Conservation (phyloP, 2,329 filamentous ascomycete species). For the Westerdykella aurantiaca region DNA sequence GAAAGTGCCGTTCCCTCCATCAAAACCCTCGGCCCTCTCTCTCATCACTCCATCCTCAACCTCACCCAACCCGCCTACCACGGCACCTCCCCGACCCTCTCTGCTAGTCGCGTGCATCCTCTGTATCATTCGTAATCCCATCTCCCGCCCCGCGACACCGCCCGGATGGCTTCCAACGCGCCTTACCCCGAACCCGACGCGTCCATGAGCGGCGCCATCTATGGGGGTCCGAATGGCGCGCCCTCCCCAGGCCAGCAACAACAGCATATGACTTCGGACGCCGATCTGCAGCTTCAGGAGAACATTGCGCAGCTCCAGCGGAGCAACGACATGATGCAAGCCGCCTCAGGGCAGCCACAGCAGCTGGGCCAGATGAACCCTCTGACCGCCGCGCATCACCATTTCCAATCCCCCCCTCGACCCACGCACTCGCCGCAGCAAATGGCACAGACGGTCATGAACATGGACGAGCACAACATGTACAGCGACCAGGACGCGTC, state of each 20-base stretch:
- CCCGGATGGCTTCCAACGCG: constrained; percentile 24
- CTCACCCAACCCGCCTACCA: constrained; percentile 2
- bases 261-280: constrained; percentile 24
- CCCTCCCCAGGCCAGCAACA: constrained; percentile 28
- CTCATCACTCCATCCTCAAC: constrained; percentile 5
- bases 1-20: constrained; percentile 17
- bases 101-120: neutral
- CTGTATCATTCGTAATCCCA: neutral
- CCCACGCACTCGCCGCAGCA: constrained; percentile 36
- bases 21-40: constrained; percentile 18
- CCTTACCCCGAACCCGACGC: constrained; percentile 31
- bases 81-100: neutral
- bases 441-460: constrained; percentile 38
- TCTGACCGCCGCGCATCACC: constrained; percentile 26
- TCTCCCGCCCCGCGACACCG: constrained; percentile 16
- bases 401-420: constrained; percentile 31
- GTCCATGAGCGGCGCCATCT: constrained; percentile 32
- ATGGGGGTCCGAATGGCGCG: constrained; percentile 31
- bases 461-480: constrained; percentile 28
- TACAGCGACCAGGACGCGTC: constrained; percentile 33
- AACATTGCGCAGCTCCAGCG: constrained; percentile 32
- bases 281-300: constrained; percentile 31
- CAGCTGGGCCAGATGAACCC: constrained; percentile 24
- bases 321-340: constrained; percentile 28
- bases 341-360: constrained; percentile 20